Evolutionary conservation across 2,329 filamentous ascomycete genomes (phyloP).

Genomic region (Coniochaeta sp.): DNA sequence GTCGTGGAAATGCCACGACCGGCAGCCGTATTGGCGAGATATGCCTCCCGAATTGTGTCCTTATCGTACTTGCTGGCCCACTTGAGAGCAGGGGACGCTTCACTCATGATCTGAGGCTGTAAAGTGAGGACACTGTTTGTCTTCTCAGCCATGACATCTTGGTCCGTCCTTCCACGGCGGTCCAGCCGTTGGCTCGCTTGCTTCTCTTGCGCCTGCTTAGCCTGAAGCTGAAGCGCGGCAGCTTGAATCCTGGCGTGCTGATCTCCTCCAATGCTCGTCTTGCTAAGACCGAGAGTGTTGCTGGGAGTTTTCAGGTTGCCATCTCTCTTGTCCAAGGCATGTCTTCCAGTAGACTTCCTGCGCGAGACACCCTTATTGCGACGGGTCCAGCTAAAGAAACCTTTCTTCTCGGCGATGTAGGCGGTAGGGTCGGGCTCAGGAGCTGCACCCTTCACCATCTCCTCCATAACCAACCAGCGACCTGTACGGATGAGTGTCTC

Average conservation of each 20-base stretch:
- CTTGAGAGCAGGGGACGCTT: constrained; percentile 90
- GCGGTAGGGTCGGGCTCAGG: constrained; percentile 77
- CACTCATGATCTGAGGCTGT: constrained; percentile 75
- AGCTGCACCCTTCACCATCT: constrained; percentile 89
- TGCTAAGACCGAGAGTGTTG: constrained; percentile 50
- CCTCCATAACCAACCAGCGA: constrained; percentile 91
- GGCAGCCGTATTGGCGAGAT: constrained; percentile 66
- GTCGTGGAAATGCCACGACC: constrained; percentile 54
- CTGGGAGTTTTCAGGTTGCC: constrained; percentile 31
- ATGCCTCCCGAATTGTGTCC: constrained; percentile 76
- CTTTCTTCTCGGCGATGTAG: constrained; percentile 93
- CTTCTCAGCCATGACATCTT: constrained; percentile 56
- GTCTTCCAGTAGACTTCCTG: constrained; percentile 64
- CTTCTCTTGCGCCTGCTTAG: constrained; percentile 52
- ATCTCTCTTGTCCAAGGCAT: constrained; percentile 40
- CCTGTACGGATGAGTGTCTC: constrained; percentile 78
- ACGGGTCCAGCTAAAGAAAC: constrained; percentile 81
- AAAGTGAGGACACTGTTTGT: constrained; percentile 87
- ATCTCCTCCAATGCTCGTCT: constrained; percentile 78
- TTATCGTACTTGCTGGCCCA: constrained; percentile 97
- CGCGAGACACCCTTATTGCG: constrained; percentile 57
- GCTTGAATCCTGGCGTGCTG: constrained; percentile 91
- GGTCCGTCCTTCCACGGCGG: constrained; percentile 49
- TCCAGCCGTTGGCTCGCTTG: constrained; percentile 21
- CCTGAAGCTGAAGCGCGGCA: constrained; percentile 77